Conservation (phyloP, 352 stramenopile genomes). For the Pythium aristosporum region DNA sequence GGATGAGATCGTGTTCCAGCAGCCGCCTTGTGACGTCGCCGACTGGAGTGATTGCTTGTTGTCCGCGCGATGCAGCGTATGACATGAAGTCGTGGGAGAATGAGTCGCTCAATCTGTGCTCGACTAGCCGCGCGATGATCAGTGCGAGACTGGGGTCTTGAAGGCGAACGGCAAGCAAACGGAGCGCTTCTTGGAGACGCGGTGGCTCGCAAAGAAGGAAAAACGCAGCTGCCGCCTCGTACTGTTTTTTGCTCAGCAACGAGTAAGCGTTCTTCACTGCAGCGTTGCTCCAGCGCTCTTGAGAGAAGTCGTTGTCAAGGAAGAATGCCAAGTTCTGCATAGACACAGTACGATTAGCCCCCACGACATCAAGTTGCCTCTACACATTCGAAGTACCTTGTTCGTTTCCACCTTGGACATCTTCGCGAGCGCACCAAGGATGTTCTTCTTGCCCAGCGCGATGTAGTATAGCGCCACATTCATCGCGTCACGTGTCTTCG, state of each 20-base stretch:
- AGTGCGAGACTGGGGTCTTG: conserved; percentile 89
- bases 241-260: conserved; percentile 92
- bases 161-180: conserved; percentile 86
- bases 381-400: conserved; percentile 39
- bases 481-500: conserved; percentile 68
- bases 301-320: conserved; percentile 77
- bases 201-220: conserved; percentile 93
- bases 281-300: conserved; percentile 81
- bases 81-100: conserved; percentile 61
- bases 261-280: conserved; percentile 96
- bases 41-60: conserved; percentile 59
- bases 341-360: neutral
- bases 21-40: conserved; percentile 52
- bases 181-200: conserved; percentile 90
- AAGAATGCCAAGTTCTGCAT: conserved; percentile 68
- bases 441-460: conserved; percentile 77
- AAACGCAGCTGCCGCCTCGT: conserved; percentile 87
- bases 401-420: conserved; percentile 68
- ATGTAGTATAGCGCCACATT: conserved; percentile 74
- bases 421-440: conserved; percentile 71
- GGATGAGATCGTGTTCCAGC: conserved; percentile 67
- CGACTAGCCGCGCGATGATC: conserved; percentile 86
- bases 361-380: neutral
- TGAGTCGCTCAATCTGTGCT: conserved; percentile 56
- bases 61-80: conserved; percentile 18